A percentile compares a stretch with the other conserved stretches of the same genome.
These are phyloP conservation scores for Clonostachys byssicola DNA, from an alignment of 2,329 filamentous ascomycete species.

Conservation along the genomic window DNA sequence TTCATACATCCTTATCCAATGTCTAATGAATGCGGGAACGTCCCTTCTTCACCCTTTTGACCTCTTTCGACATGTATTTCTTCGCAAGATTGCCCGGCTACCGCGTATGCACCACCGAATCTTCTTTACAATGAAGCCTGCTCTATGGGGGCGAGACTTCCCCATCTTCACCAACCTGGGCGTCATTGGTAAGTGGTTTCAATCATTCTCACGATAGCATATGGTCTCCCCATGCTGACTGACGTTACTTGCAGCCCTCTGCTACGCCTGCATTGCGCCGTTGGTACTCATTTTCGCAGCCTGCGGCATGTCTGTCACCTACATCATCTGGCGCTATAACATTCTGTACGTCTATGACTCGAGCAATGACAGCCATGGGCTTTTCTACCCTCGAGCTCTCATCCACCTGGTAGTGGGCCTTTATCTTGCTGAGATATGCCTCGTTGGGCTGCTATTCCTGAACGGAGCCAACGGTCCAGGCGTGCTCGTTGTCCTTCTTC, in stretches of 20 bases:
- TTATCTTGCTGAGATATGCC: constrained; percentile 77
- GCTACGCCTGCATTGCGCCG: constrained; percentile 83
- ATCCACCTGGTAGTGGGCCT: constrained; percentile 82
- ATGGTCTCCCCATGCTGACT: constrained; percentile 29
- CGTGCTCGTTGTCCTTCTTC: constrained; percentile 70
- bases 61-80: constrained; percentile 48
- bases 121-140: constrained; percentile 68
- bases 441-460: constrained; percentile 81
- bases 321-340: constrained; percentile 87
- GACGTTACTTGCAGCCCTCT: constrained; percentile 44
- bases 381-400: constrained; percentile 82
- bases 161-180: constrained; percentile 79
- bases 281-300: constrained; percentile 79
- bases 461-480: constrained; percentile 63
- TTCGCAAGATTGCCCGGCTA: constrained; percentile 71
- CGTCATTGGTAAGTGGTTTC: constrained; percentile 49
- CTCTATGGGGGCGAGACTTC: constrained; percentile 81
- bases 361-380: constrained; percentile 79
- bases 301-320: constrained; percentile 75
- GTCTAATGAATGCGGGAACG: constrained; percentile 71
- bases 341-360: constrained; percentile 82
- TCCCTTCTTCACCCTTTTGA: constrained; percentile 69
- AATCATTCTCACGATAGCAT: neutral
- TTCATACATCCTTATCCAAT: constrained; percentile 89
- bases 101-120: constrained; percentile 77